Evolutionary conservation across 2,329 filamentous ascomycete genomes (phyloP), one percentile per base, ranked within the genome.

Genomic region (Colletotrichum agaves): DNA sequence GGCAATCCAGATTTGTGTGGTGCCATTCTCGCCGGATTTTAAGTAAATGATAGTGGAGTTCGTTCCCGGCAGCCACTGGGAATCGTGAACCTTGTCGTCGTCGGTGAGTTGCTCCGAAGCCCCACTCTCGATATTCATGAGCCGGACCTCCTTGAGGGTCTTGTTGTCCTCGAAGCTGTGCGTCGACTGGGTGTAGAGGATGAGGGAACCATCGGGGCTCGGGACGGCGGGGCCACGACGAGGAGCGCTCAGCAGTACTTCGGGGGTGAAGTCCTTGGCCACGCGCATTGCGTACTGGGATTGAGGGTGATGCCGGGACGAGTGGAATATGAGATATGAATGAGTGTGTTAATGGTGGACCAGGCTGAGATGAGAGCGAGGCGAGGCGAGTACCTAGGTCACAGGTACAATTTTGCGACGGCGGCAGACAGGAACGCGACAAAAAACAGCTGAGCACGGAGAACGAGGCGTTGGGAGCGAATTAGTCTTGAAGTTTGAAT

Each of bases 181-280:
- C 27, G 76, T 77, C 5, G 78, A 77, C 50, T 83, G 72, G 17
- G 79, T 80, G 71, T 79, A 80, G 44, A 85, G 72, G 7, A 80
- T 76, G 12, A 79, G 77, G 4, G 80, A 76, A 61, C 82, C 80
- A 62, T 78, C 78, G 21, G 78, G 73, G 61, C 79, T 81, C 8
- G 80, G 79, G 6, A 83, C 75, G 1, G 78, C 79, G n/a, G 74
- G 67, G 21, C 73, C 72, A 35, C 76, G 73, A 33, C 73, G 73
- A 41, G 77, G 76, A 4, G 72, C 71, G 37, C 69, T 73, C 47
- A 78, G 70, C 47, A 80, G 71, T 4, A 71, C 61, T 69, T 80
- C 77, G 11, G 78, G 74, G 15, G 77, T 79, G 63, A 79, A 69
- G 17, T 57, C 56, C 56, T 67, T 67, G 27, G 72, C 58, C 15